Conservation (phyloP, 1,139 yeast species). For the Geotrichum siamense region DNA sequence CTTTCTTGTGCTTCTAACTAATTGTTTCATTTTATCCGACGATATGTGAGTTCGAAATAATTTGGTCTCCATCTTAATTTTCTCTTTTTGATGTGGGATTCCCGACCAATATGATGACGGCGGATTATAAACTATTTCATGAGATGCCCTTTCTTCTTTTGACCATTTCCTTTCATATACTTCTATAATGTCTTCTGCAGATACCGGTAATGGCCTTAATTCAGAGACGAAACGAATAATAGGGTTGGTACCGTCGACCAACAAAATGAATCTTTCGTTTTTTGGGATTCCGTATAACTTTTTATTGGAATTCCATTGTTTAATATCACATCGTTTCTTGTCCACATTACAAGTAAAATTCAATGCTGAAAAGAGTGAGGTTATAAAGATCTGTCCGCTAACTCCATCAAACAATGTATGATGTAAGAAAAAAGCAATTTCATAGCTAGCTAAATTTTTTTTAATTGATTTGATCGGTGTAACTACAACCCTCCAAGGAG, state of each 20-base stretch:
- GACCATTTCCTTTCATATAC: too few relatives aligned
- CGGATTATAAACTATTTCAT: not conserved
- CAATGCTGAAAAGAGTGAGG: not conserved
- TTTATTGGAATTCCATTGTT: not conserved
- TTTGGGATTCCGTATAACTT: not conserved
- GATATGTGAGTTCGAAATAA: not conserved
- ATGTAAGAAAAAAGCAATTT: not conserved
- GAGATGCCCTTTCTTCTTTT: not conserved
- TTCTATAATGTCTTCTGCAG: not conserved
- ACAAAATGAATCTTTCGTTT: not conserved
- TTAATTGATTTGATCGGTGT: not conserved
- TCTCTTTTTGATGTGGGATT: not conserved
- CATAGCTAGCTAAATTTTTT: not conserved
- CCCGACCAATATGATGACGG: not conserved
- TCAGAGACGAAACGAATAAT: not conserved
- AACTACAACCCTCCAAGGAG: not conserved
- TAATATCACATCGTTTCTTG: not conserved
- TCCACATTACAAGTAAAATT: not conserved
- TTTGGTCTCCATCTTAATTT: not conserved
- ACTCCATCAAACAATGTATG: not conserved
- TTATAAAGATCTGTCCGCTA: not conserved
- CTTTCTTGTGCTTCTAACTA: not conserved
- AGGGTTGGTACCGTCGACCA: not conserved
- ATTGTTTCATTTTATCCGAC: not conserved
- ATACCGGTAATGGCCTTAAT: not conserved